Conservation (phyloP, 2,329 filamentous ascomycete genomes). For the Aureobasidium leucospermi region DNA sequence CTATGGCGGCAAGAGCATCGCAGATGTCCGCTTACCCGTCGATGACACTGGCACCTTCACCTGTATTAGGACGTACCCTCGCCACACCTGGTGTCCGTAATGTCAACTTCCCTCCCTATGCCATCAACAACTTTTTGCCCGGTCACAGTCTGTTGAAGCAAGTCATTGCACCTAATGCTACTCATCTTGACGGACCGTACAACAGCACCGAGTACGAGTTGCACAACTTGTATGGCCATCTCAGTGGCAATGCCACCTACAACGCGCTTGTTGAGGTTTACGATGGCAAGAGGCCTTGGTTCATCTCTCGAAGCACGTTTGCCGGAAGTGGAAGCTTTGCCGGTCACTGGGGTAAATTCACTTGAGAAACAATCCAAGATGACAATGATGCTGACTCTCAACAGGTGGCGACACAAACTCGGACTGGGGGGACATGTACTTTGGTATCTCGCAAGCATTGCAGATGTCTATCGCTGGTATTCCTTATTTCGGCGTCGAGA, state of each 20-base stretch:
- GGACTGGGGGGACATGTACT: conserved; percentile 21
- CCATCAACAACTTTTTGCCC: conserved; percentile 20
- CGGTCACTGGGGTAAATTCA: conserved; percentile 14
- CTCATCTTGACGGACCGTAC: conserved; percentile 20
- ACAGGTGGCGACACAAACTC: conserved; percentile 17
- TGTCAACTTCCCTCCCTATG: conserved; percentile 21
- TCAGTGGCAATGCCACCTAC: conserved; percentile 18
- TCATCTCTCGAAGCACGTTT: conserved; percentile 16
- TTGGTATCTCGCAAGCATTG: conserved; percentile 20
- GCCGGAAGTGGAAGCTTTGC: conserved; percentile 17
- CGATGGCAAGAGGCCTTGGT: conserved; percentile 14
- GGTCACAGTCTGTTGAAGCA: conserved; percentile 20
- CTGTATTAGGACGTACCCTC: conserved; percentile 16
- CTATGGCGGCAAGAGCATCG: conserved; percentile 16
- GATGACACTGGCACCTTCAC: conserved; percentile 14
- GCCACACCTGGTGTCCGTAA: conserved; percentile 20
- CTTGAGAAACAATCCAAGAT: not conserved
- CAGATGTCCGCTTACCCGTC: conserved; percentile 18
- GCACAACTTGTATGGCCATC: conserved; percentile 21
- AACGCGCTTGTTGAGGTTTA: conserved; percentile 16
- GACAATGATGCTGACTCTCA: not conserved
- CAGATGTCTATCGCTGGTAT: conserved; percentile 21
- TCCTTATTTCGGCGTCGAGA: conserved; percentile 21
- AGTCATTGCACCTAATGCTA: conserved; percentile 19
- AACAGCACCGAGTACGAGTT: conserved; percentile 22